phyloP scores from a whole-genome alignment of 2,329 filamentous ascomycete species.

The Coniochaeta prunicola region DNA sequence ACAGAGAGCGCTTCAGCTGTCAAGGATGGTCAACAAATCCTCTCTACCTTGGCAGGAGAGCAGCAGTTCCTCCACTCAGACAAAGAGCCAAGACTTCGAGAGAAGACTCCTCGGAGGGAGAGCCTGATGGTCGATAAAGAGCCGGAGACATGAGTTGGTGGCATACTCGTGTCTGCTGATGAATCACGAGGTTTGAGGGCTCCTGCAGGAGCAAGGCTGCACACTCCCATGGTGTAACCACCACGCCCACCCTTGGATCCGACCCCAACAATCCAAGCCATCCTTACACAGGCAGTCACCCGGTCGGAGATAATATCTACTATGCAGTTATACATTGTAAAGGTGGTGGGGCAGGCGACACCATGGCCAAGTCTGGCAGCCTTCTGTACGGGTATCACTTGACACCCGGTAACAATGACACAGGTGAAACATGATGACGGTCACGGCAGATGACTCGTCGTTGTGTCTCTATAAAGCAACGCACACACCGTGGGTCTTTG shows the following conservation, averaged over 20 bases:
- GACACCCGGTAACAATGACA: neutral
- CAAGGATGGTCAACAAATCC: too few species aligned
- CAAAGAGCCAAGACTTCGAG: too few species aligned
- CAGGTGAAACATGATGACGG: constrained; percentile 1
- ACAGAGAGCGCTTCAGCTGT: too few species aligned
- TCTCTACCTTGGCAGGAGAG: too few species aligned
- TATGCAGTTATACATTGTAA: neutral
- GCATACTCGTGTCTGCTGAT: neutral
- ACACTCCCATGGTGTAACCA: neutral
- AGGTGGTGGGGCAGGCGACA: constrained; percentile 1
- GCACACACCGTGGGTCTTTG: neutral
- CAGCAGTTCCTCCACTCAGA: too few species aligned
- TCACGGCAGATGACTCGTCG: neutral
- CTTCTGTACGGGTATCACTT: constrained; percentile 1
- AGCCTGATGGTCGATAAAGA: neutral
- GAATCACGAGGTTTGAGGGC: neutral
- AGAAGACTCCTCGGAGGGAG: too few species aligned
- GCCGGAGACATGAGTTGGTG: neutral
- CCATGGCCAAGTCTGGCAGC: neutral
- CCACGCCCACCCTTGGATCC: neutral
- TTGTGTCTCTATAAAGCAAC: neutral
- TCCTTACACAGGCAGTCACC: neutral
- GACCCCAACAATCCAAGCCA: neutral
- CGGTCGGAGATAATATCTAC: neutral
- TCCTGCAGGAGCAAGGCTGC: neutral